phyloP scores from a whole-genome alignment of 768 basidiomycete genomes.

The Pleurotus citrinopileatus region DNA sequence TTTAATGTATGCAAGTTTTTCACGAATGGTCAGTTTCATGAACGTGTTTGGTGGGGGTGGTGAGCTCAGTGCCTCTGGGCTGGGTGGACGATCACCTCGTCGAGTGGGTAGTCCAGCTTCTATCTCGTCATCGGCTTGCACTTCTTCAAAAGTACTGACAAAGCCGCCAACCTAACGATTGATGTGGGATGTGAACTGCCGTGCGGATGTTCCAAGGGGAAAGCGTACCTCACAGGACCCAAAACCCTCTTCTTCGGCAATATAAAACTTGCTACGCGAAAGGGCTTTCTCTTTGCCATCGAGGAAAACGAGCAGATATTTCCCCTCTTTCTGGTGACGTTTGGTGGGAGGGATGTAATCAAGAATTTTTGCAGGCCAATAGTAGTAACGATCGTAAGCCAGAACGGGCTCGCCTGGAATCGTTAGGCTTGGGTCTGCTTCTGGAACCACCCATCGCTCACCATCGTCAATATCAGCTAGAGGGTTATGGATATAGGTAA shows the following conservation, averaged over 20 bases:
- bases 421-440: constrained; percentile 43
- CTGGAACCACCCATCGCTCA: constrained; percentile 36
- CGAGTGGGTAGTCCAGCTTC: constrained; percentile 25
- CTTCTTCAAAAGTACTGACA: constrained; percentile 43
- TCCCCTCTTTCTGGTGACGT: constrained; percentile 30
- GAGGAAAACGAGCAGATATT: constrained; percentile 59
- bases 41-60: constrained; percentile 44
- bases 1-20: constrained; percentile 67
- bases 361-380: constrained; percentile 70
- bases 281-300: constrained; percentile 43
- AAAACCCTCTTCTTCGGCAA: constrained; percentile 58
- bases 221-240: constrained; percentile 50
- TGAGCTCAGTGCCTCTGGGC: constrained; percentile 39
- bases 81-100: constrained; percentile 25
- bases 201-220: neutral
- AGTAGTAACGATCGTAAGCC: constrained; percentile 41
- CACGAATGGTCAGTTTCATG: constrained; percentile 41
- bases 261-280: constrained; percentile 54
- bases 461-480: constrained; percentile 14
- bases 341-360: constrained; percentile 44
- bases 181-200: neutral
- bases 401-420: constrained; percentile 71
- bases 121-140: constrained; percentile 32
- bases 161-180: constrained; percentile 50
- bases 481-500: too few species aligned